These are phyloP conservation scores for Ambrosia artemisiifolia DNA, from an alignment of 129 eudicot genomes.

Conservation along the genomic window DNA sequence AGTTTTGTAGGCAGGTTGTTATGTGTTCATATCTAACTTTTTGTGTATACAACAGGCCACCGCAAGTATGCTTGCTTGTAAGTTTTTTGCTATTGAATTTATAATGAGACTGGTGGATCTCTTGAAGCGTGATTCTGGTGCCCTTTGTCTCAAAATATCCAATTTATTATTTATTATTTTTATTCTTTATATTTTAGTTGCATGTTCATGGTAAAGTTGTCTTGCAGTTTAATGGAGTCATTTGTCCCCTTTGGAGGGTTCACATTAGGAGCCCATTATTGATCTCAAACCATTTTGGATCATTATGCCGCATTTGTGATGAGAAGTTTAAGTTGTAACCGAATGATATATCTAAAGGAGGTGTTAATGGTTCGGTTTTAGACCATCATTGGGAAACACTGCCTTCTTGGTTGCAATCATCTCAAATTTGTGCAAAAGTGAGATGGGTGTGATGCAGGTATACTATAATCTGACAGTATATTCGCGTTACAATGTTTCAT, in stretches of 20 bases:
- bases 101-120: too few species aligned
- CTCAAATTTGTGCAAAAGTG: constrained; percentile 31
- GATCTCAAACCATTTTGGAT: constrained; percentile 29
- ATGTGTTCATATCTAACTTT: too few species aligned
- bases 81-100: too few species aligned
- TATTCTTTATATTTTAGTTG: too few species aligned
- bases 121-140: too few species aligned
- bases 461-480: background rate
- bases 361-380: constrained; percentile 38
- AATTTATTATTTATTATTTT: too few species aligned
- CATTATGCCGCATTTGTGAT: constrained; percentile 65
- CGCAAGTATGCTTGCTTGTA: too few species aligned
- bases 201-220: too few species aligned
- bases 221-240: constrained; percentile 94
- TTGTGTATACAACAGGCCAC: too few species aligned
- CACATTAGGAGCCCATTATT: constrained; percentile 47
- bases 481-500: background rate
- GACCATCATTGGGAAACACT: constrained; percentile 46
- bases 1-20: too few species aligned
- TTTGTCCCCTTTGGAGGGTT: constrained; percentile 97
- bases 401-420: constrained; percentile 65
- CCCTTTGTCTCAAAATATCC: too few species aligned
- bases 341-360: constrained; percentile 45
- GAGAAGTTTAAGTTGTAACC: constrained; percentile 64
- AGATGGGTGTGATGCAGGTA: constrained; percentile 48